Conservation (phyloP, 495 filamentous ascomycete species). For the Darksidea phi region DNA sequence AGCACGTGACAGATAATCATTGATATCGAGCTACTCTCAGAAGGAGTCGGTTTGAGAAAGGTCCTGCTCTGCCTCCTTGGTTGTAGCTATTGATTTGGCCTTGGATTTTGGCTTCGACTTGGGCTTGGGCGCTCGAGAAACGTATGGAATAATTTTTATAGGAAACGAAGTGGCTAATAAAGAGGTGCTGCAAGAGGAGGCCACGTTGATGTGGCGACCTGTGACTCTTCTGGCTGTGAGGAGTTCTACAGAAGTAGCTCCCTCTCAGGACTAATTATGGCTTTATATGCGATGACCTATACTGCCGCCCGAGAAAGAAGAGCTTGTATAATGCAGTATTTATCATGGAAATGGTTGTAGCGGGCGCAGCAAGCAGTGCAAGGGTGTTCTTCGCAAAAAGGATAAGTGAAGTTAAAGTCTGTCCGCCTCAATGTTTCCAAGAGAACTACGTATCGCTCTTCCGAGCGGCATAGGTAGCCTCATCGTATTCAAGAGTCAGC, state of each 20-base stretch:
- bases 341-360: constrained; percentile 9
- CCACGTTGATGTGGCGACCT: constrained; percentile 8
- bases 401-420: constrained; percentile 6
- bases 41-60: constrained; percentile 4
- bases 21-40: constrained; percentile 7
- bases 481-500: constrained; percentile 13
- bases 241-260: constrained; percentile 11
- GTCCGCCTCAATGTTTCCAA: constrained; percentile 1
- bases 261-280: constrained; percentile 1
- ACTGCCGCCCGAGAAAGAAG: constrained; percentile 3
- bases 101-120: constrained; percentile 15
- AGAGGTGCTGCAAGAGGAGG: constrained; percentile 17
- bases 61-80: constrained; percentile 8
- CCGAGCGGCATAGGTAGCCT: constrained; percentile 8
- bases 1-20: constrained; percentile 9
- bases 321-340: constrained; percentile 6
- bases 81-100: constrained; percentile 13
- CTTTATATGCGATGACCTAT: constrained; percentile 10
- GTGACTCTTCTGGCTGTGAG: constrained; percentile 8
- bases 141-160: constrained; percentile 17
- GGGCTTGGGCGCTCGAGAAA: constrained; percentile 6
- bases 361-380: constrained; percentile 3
- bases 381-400: neutral
- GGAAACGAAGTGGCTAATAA: constrained; percentile 12
- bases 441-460: constrained; percentile 10